Evolutionary conservation across 805 yeast species (phyloP), one percentile per base, ranked within the genome.

Genomic region (Myxozyma kluyveri): DNA sequence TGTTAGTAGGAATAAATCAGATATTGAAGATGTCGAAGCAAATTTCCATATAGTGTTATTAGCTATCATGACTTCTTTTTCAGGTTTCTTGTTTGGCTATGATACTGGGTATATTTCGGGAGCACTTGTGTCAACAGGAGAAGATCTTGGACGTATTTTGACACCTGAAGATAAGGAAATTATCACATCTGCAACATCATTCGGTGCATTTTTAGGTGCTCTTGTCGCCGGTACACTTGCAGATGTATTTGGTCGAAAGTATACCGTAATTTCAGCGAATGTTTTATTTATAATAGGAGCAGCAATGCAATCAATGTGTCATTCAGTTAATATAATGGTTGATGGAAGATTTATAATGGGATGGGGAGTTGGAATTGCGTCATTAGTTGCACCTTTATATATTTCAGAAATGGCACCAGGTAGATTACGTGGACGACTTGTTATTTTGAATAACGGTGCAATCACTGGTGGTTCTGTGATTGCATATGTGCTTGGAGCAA

Each of bases 21-120:
- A 51, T 23, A 35, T 47, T 14, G 61, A 58, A 22, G 50, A 50
- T 21, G 58, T 38, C 9, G 50, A 46, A 21, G 50, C 51, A 14
- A 54, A 61, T 32, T 48, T 61, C 47, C 57, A 59, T 42, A 54
- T 62, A 21, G 60, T 61, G 46, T 24, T 62, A 23, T 48, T 62
- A 18, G 56, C 65, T n/a, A 39, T 48, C n/a, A 52, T 62, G 22
- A 81, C 96, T 0, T 89, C 96, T 6, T 84, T 91, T 55, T 89
- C 96, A 0, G 98, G 98, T 1, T 88, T 90, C 70, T 81, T 91
- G 89, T 91, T 91, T 70, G 99, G 99, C 61, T 91, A 91, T 66
- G 99, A 91, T 68, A 91, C 98, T 0, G 98, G 98, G 61, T 91
- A 91, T 69, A 89, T 91, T 37, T 91, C 98, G 3, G 83, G 95